A percentile compares a stretch with the other conserved stretches of the same genome.
These are phyloP conservation scores for Xylaria sp. DNA, from an alignment of 2,329 filamentous ascomycete species.

Conservation along the genomic window DNA sequence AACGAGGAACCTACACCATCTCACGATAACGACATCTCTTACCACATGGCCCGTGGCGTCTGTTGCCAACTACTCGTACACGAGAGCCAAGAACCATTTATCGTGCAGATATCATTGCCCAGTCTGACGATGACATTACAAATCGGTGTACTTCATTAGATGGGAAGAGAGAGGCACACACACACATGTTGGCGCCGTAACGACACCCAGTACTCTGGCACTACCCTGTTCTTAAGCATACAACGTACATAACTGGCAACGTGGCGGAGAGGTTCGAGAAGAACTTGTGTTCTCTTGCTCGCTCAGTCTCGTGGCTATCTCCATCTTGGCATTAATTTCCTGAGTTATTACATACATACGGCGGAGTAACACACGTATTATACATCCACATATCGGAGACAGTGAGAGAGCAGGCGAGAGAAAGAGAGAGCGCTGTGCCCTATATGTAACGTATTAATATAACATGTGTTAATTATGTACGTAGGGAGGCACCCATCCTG, in stretches of 20 bases:
- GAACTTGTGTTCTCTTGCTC: neutral
- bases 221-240: slow-evolving; percentile 7
- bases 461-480: neutral
- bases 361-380: neutral
- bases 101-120: neutral
- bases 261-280: neutral
- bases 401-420: neutral
- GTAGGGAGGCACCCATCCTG: neutral
- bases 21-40: neutral
- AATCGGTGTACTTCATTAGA: neutral
- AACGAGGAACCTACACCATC: neutral
- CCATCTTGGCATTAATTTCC: slow-evolving; percentile 8
- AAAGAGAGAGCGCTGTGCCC: too few relatives aligned
- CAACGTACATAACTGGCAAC: neutral
- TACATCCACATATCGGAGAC: neutral
- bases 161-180: neutral
- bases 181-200: slow-evolving; percentile 5
- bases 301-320: neutral
- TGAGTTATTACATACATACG: neutral
- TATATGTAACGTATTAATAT: neutral
- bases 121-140: neutral
- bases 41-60: slow-evolving; percentile 1
- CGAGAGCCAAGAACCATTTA: neutral
- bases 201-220: slow-evolving; percentile 11
- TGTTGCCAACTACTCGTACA: neutral